Evolutionary conservation across 73 alveolate genomes (phyloP).

Genomic region (Paramecium sonneborni): DNA sequence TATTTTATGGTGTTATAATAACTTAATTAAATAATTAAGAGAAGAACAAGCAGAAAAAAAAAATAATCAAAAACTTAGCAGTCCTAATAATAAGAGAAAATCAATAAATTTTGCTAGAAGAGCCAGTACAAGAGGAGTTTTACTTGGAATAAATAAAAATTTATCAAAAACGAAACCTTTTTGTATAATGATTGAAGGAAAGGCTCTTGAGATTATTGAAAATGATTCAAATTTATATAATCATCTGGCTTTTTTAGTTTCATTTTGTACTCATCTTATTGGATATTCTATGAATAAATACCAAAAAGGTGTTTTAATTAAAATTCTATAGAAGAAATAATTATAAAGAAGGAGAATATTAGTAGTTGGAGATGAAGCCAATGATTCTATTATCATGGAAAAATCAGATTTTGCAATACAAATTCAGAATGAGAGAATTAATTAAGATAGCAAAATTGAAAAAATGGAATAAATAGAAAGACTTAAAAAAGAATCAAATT

Average conservation of each 20-base stretch:
- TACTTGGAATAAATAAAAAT: not conserved
- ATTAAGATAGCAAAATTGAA: not conserved
- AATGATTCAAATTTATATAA: not conserved
- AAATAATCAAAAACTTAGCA: not conserved
- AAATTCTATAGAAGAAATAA: not conserved
- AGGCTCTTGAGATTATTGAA: not conserved
- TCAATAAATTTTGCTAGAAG: slow-evolving; percentile 17
- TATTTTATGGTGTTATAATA: not conserved
- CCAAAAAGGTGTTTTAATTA: not conserved
- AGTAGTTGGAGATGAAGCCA: slow-evolving; percentile 1
- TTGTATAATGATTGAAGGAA: not conserved
- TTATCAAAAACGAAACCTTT: not conserved
- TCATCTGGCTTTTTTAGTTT: slow-evolving; percentile 36
- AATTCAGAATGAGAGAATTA: not conserved
- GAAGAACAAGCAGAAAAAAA: not conserved
- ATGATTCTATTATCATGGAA: slow-evolving; percentile 4
- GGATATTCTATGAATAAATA: slow-evolving; percentile 28
- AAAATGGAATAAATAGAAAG: slow-evolving; percentile 23
- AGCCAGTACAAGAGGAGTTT: slow-evolving; percentile 31
- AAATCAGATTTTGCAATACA: not conserved
- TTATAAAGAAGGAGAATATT: not conserved
- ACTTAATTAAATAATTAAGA: not conserved
- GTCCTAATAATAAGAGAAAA: slow-evolving; percentile 46
- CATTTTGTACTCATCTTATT: not conserved
- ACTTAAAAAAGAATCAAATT: not conserved